Evolutionary conservation across 2,329 filamentous ascomycete species (phyloP).

Genomic region (Cercospora zeina): DNA sequence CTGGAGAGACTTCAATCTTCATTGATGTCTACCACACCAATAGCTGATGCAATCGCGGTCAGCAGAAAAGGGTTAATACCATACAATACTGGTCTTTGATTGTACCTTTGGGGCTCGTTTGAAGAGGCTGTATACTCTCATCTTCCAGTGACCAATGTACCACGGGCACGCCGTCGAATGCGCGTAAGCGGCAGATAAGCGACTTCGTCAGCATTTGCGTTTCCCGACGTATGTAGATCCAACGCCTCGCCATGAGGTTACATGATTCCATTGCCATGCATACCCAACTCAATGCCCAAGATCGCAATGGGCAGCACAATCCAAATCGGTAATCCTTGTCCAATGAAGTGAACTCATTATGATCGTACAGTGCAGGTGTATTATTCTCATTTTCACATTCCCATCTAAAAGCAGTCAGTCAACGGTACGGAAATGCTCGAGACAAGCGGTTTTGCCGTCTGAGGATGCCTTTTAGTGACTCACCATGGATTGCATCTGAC

Average conservation of each 20-base stretch:
- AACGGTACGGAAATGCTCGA: too few relatives aligned
- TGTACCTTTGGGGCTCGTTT: neutral
- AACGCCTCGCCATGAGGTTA: conserved; percentile 11
- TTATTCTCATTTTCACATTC: conserved; percentile 29
- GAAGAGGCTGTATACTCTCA: conserved; percentile 5
- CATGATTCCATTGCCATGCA: conserved; percentile 9
- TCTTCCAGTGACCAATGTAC: neutral
- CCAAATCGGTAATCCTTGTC: neutral
- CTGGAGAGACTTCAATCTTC: too few relatives aligned
- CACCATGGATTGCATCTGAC: conserved; percentile 73
- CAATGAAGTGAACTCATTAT: conserved; percentile 5
- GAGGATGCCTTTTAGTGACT: too few relatives aligned
- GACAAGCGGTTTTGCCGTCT: too few relatives aligned
- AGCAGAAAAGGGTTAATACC: too few relatives aligned
- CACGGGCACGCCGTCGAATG: neutral
- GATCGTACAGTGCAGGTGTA: neutral
- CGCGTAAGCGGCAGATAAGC: neutral
- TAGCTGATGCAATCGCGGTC: too few relatives aligned
- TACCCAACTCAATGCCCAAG: neutral
- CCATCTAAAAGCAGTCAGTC: too few relatives aligned
- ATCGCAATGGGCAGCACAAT: neutral
- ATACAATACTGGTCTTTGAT: too few relatives aligned
- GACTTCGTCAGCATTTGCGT: neutral
- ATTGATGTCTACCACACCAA: too few relatives aligned
- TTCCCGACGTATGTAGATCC: neutral